A percentile compares a stretch with the other conserved stretches of the same genome.
Conservation (phyloP, 2,329 filamentous ascomycete genomes). For the Botrytis fragariae region DNA sequence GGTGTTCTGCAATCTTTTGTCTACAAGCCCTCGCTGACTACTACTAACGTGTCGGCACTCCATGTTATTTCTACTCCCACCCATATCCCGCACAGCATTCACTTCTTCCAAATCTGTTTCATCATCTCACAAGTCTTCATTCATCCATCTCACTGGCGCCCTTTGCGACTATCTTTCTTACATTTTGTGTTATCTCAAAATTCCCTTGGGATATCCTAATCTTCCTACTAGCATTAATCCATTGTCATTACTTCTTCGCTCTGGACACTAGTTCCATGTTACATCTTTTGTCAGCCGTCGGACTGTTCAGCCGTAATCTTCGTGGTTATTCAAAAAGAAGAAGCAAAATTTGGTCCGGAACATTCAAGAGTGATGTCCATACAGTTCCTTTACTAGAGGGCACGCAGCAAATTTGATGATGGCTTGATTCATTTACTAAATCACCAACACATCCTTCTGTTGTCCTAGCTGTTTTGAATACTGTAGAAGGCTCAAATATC, state of each 20-base stretch:
- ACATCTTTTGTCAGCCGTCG: not conserved
- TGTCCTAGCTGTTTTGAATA: not conserved
- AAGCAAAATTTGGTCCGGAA: not conserved
- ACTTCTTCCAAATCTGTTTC: not conserved
- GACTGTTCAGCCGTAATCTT: not conserved
- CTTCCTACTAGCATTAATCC: not conserved
- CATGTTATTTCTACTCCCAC: not conserved
- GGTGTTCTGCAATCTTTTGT: not conserved
- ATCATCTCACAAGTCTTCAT: not conserved
- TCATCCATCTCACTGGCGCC: not conserved
- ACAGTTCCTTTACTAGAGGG: not conserved
- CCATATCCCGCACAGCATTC: not conserved
- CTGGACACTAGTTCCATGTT: not conserved
- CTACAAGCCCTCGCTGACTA: not conserved
- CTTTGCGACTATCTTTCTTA: not conserved
- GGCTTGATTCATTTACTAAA: not conserved
- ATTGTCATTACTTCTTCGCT: not conserved
- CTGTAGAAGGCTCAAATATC: not conserved
- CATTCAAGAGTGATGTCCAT: not conserved
- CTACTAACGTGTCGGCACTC: not conserved
- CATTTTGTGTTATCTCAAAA: not conserved
- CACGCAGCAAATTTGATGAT: not conserved
- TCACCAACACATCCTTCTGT: not conserved
- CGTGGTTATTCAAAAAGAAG: not conserved
- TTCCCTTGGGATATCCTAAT: not conserved